Evolutionary conservation across 306 rosid genomes (phyloP), one percentile per base, ranked within the genome.

Genomic region (Rubus idaeus): DNA sequence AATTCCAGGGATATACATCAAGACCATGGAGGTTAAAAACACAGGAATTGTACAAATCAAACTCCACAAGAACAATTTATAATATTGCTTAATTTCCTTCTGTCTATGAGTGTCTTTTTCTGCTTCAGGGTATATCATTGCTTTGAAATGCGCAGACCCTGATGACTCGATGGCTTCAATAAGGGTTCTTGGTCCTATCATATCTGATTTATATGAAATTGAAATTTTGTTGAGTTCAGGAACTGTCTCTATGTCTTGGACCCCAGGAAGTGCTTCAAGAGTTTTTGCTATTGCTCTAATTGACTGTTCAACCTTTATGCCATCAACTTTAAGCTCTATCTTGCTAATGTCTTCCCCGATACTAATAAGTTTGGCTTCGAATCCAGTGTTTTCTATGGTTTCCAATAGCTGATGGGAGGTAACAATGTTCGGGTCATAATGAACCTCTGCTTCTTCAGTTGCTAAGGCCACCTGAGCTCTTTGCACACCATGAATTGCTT

Each of bases 11-110:
- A 93, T 72, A 62, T 91, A 88, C 93, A 88, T 91, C 58, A 93
- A 84, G 1, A 93, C 89, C 98, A 93, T 93, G 53, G 96, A 89
- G 68, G 91, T 90, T 35, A 93, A 75, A 75, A 93, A 93, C 18
- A 93, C 87, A 5, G 98, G 98, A 79, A 89, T 42, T 8, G 94
- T 83, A 44, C 86, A 88, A 77, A 78, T 69, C 77, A 84, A 80
- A 55, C 98, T 89, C 98, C 94, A 91, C 16, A 85, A 35, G 47
- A 93, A 86, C 23, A 68, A 84, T 45, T 62, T 84, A 70, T 74
- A 85, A 75, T 88, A 87, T 17, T 79, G 84, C 58, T 75, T 81
- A 74, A 91, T 91, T 68, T 93, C 95, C 8, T 82, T 64, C 60
- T 84, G 63, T 79, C 84, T 85, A 35, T 64, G 85, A 63, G 79